Conservation (phyloP, 768 basidiomycete species). For the Amylocystis lapponica region DNA sequence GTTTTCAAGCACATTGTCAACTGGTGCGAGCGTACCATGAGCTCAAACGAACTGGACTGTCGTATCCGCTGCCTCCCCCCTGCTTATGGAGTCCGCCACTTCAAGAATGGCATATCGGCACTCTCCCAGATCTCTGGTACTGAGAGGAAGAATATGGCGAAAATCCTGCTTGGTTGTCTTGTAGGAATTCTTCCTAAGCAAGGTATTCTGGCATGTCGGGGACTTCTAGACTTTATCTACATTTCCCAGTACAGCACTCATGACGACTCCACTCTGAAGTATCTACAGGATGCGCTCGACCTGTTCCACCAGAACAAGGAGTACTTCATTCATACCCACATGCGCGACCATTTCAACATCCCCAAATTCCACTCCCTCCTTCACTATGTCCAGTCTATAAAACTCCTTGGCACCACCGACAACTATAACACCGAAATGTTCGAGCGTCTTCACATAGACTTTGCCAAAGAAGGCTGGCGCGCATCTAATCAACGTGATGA, state of each 20-base stretch:
- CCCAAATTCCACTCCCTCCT: slow-evolving; percentile 34
- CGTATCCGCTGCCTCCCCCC: slow-evolving; percentile 8
- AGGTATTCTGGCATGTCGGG: background rate
- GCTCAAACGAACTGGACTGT: slow-evolving; percentile 4
- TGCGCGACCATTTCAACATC: no score
- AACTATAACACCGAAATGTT: no score
- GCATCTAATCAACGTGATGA: no score
- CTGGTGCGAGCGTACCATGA: slow-evolving; percentile 2
- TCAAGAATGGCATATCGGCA: slow-evolving; percentile 8
- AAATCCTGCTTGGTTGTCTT: slow-evolving; percentile 2
- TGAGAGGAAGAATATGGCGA: slow-evolving; percentile 6
- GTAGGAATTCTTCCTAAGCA: background rate
- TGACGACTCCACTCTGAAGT: slow-evolving; percentile 7
- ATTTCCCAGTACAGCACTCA: slow-evolving; percentile 11
- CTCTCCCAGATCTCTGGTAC: slow-evolving; percentile 7
- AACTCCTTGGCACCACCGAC: no score
- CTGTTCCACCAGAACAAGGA: slow-evolving; percentile 5
- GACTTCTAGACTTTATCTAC: slow-evolving; percentile 17
- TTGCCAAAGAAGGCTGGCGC: no score
- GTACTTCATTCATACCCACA: no score
- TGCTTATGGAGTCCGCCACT: slow-evolving; percentile 5
- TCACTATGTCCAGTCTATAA: slow-evolving; percentile 31
- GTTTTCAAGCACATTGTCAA: no score
- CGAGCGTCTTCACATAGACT: no score
- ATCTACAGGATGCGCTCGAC: slow-evolving; percentile 8